Evolutionary conservation across 768 basidiomycete genomes (phyloP), one percentile per base, ranked within the genome.

Genomic region (Hortiboletus flavorubellus): DNA sequence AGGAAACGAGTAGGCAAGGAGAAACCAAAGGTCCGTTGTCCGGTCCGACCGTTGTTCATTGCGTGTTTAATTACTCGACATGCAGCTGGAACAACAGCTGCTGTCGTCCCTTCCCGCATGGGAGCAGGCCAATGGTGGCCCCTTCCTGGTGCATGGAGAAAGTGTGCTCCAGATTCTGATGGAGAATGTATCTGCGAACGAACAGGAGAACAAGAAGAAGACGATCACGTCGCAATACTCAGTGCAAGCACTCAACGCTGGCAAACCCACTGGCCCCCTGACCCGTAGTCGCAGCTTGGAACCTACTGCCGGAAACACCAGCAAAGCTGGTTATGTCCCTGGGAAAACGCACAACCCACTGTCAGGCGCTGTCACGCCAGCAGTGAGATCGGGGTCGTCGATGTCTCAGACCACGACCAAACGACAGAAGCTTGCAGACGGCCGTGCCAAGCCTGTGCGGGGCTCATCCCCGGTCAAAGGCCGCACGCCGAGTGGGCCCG

Each of bases 1-100:
- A 80, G 96, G 51, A 98, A 98, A 70, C 79, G 95, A 30, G 93
- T 99, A 14, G 80, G 79, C 53, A 90, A 91, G 68, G 89, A 96
- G 74, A 98, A 97, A 66, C 96, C 96, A 29, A 82, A 89, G 67
- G 96, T 97, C 67, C 74, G 46, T 48, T 42, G 18, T 37, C 29
- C 8, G 23, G 2, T 18, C 10, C 29, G 2, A 23, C 7, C 0
- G 14, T 23, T 14, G 26, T 54, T 33, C 7, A 30, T 42, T 29
- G 8, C 14, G 34, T 45, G 9, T 46, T 35, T 52, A 47, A 49
- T 35, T 26, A 30, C 41, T 47, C 18, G 64, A 93, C 89, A 26
- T 39, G 16, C 60, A 98, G 95, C 80, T 98, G 55, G 94, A 98
- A 73, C 85, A 87, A 67, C 93, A 98, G 57, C 78, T 99, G 2